Conservation (phyloP, 2,329 filamentous ascomycete species). For the Davidsoniella neocaledoniae region DNA sequence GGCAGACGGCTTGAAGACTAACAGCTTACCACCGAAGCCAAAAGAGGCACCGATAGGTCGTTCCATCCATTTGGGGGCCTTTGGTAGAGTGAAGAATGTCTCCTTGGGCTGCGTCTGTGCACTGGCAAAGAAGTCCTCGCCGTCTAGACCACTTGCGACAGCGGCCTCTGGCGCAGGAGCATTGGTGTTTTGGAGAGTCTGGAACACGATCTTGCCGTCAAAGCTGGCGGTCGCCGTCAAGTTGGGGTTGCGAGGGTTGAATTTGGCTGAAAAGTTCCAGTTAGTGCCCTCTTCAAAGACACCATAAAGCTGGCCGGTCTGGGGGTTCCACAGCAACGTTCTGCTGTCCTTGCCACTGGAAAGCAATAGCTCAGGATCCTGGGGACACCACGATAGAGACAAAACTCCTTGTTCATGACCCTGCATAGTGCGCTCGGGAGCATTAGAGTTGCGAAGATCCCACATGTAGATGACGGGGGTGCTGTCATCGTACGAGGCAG, state of each 20-base stretch:
- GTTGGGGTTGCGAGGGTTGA: conserved; percentile 84
- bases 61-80: conserved; percentile 82
- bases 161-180: conserved; percentile 50
- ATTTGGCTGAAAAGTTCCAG: conserved; percentile 92
- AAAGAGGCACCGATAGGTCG: conserved; percentile 75
- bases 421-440: conserved; percentile 71
- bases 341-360: conserved; percentile 95
- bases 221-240: conserved; percentile 92
- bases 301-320: conserved; percentile 71
- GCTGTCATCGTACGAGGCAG: conserved; percentile 76
- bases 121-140: conserved; percentile 91
- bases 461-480: conserved; percentile 79
- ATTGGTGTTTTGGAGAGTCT: conserved; percentile 89
- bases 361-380: conserved; percentile 75
- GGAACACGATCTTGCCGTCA: conserved; percentile 86
- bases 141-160: conserved; percentile 57
- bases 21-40: conserved; percentile 85
- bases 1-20: conserved; percentile 44
- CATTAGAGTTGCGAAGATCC: conserved; percentile 92
- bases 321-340: conserved; percentile 90
- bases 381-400: conserved; percentile 86
- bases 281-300: conserved; percentile 98
- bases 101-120: conserved; percentile 84
- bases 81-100: conserved; percentile 70
- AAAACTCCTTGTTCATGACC: conserved; percentile 92